Evolutionary conservation across 75 land plant species (phyloP), one percentile per base, ranked within the genome.

Genomic region (Picea glauca): DNA sequence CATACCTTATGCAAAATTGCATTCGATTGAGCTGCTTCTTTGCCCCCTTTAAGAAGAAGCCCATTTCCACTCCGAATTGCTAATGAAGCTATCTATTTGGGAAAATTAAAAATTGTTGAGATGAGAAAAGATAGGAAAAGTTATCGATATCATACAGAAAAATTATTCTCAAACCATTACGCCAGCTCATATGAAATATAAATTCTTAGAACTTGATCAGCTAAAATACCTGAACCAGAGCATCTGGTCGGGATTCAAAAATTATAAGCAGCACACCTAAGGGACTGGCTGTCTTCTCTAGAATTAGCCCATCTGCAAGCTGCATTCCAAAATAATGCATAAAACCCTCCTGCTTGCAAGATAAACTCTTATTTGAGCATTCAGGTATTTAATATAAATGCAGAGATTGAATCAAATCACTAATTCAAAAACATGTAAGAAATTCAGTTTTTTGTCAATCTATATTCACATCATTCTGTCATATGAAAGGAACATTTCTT

Each of bases 191-290:
- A 43, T 43, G 21, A n/a, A 40, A 40, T 40, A 40, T 5, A 40
- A 50, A 21, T 73, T 73, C 23, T n/a, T 58, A 56, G 23, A n/a
- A 75, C 17, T 56, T 56, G 60, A 17, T 57, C 58, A 14, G 50
- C 35, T 31, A 75, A 56, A 23, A 65, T 85, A 97, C 99, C 98
- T 98, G 99, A 72, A 95, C 99, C 58, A 98, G 86, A 23, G 99
- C 99, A 89, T 98, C 99, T 58, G 99, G 99, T 30, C 98, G 90
- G 77, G 99, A 93, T 78, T 98, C 99, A 79, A 95, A 98, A 60
- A 98, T 84, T 81, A 98, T 83, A 64, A 98, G 84, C 26, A 98
- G 89, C 77, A 98, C 99, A 72, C 99, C 99, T 81, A 95, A 78
- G 31, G 99, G 96, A 78, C 83, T 81, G 33, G 96, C 85, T 65